phyloP scores from a whole-genome alignment of 2,329 filamentous ascomycete species.

The Pyrenophora seminiperda region DNA sequence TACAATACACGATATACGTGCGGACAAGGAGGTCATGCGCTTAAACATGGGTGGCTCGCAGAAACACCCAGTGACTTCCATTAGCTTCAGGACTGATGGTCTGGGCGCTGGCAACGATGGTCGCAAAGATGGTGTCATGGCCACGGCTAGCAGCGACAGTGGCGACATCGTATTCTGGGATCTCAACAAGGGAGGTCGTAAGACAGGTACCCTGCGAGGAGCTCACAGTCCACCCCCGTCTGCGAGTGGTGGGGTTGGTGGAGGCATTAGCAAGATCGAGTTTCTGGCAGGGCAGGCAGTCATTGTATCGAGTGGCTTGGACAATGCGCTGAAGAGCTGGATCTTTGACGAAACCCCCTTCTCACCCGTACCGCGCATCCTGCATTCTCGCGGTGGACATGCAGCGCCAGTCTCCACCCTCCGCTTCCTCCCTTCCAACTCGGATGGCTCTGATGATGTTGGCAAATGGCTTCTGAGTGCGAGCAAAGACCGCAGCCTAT shows the following conservation, averaged over 20 bases:
- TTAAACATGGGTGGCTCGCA: conserved; percentile 67
- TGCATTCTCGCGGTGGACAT: conserved; percentile 88
- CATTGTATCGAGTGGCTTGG: conserved; percentile 84
- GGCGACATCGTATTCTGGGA: conserved; percentile 98
- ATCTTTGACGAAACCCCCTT: conserved; percentile 94
- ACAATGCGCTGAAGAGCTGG: conserved; percentile 95
- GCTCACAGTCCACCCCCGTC: conserved; percentile 80
- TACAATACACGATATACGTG: conserved; percentile 79
- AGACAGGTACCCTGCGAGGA: conserved; percentile 83
- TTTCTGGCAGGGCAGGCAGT: conserved; percentile 90
- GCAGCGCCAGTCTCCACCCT: conserved; percentile 82
- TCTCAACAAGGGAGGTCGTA: conserved; percentile 82
- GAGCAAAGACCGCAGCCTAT: conserved; percentile 86
- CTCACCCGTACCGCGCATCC: conserved; percentile 79
- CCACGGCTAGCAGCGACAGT: conserved; percentile 76
- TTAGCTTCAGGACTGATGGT: conserved; percentile 89
- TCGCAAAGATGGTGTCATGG: conserved; percentile 85
- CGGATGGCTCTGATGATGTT: conserved; percentile 83
- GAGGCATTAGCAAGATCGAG: conserved; percentile 84
- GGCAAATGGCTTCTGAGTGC: conserved; percentile 96
- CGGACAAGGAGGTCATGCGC: conserved; percentile 73
- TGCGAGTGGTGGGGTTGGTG: conserved; percentile 60
- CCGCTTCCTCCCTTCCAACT: conserved; percentile 83
- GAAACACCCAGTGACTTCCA: conserved; percentile 73
- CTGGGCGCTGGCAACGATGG: conserved; percentile 88